Base-by-base conservation (phyloP, 1,284 basidiomycete species). In the Boletus holoroseus region DNA sequence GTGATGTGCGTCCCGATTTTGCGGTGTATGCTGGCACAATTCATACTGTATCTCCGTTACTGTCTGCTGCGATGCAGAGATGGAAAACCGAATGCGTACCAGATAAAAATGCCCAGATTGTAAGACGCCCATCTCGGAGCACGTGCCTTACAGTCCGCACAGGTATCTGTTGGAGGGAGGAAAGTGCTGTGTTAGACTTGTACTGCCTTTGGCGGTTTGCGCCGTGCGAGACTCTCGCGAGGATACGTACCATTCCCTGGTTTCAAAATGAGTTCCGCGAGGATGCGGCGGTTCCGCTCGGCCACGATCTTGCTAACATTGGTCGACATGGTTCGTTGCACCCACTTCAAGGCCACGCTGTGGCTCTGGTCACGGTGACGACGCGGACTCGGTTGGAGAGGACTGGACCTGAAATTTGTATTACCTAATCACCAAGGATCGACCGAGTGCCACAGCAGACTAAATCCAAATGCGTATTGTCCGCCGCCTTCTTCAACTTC, bases 1-100 rank as follows among this genome's bases (percentile, higher is more conserved):
- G 84, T 80, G 55, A 91, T 73, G 64, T 91, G 89, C 7, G 88
- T 91, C 13, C 91, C 91, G 56, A 94, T 86, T 74, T 92, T 92
- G 51, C 91, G 78, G 69, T 94, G 91, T 43, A 92, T 82, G 57
- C 87, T 87, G 27, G 90, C 91, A 64, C 91, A 94, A 59, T 78
- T 79, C 37, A 91, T 76, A 60, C 90, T 89, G 51, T 16, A 51
- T 44, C 39, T 55, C 35, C 24, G 49, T 54, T 39, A 60, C 28
- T 42, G 20, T 51, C 13, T 42, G 39, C 42, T 28, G 28, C 34
- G 43, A 30, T 31, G 39, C 31, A 49, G n/a, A 49, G 22, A 52
- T 30, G 22, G 28, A n/a, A 40, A 45, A 27, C 16, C 0, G 15
- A 30, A 16, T 38, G 63, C 74, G 51, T 62, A 88, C 86, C 88